Percentiles rank a stretch among this genome's conserved stretches.
phyloP scores from a whole-genome alignment of 1,284 basidiomycete genomes.

The Cutaneotrichosporon cutaneum region DNA sequence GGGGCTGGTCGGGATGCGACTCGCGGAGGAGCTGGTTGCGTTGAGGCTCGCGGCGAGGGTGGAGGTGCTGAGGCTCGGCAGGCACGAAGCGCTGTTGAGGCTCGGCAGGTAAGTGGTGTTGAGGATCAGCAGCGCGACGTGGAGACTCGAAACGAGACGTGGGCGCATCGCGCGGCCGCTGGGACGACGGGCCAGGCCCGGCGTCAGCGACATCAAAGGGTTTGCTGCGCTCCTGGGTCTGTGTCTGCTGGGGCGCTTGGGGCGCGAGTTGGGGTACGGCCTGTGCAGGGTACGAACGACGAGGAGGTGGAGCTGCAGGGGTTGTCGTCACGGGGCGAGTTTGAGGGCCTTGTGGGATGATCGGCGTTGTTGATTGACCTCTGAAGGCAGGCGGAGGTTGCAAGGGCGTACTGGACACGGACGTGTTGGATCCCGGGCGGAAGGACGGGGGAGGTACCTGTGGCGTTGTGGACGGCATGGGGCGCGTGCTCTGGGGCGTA shows the following conservation, averaged over 20 bases:
- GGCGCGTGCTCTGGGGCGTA: neutral
- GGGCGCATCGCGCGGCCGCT: neutral
- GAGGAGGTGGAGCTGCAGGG: neutral
- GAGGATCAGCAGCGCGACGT: neutral
- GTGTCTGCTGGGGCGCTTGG: neutral
- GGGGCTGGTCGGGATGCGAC: neutral
- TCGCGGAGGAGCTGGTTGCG: neutral
- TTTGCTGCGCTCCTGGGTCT: neutral
- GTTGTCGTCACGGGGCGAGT: neutral
- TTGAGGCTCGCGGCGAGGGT: neutral
- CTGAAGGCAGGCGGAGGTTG: neutral
- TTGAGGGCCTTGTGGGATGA: neutral
- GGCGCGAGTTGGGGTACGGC: neutral
- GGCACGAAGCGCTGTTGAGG: neutral
- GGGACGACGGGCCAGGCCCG: neutral
- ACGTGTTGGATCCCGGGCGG: neutral
- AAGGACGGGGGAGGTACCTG: neutral
- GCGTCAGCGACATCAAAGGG: neutral
- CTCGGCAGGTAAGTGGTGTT: neutral
- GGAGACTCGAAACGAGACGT: neutral
- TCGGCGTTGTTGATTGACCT: neutral
- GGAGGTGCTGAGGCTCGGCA: neutral
- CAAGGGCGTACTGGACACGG: neutral
- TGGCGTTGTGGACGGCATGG: neutral
- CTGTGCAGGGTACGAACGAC: neutral